A percentile compares a stretch with the other conserved stretches of the same genome.
Evolutionary conservation across 1,284 basidiomycete genomes (phyloP).

Genomic region (Marasmius tenuissimus): DNA sequence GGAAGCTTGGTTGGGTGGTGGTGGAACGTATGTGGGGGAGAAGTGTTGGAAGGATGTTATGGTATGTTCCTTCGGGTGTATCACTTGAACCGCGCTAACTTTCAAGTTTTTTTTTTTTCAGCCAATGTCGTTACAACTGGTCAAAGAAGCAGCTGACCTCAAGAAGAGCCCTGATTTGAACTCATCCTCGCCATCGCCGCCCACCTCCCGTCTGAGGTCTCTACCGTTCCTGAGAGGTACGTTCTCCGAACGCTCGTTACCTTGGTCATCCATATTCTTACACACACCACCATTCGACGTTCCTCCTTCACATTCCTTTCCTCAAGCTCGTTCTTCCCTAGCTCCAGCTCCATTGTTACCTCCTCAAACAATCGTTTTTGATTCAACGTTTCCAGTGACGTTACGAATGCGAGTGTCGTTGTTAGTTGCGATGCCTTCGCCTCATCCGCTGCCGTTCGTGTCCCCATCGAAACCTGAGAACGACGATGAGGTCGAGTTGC

Average conservation of each 20-base stretch:
- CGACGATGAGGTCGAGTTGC: slow-evolving; percentile 9
- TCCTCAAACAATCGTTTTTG: neutral
- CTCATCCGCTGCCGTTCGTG: neutral
- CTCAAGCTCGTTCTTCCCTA: neutral
- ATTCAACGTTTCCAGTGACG: neutral
- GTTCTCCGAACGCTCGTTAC: too few relatives aligned
- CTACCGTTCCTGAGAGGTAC: too few relatives aligned
- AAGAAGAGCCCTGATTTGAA: neutral
- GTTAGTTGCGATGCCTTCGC: slow-evolving; percentile 9
- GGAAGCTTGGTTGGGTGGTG: slow-evolving; percentile 7
- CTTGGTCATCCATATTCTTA: too few relatives aligned
- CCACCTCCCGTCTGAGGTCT: neutral
- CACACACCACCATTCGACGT: too few relatives aligned
- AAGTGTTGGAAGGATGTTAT: neutral
- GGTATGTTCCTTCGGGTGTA: neutral
- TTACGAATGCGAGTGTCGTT: slow-evolving; percentile 2
- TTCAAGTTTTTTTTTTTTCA: neutral
- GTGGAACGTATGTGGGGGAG: neutral
- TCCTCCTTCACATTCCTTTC: too few relatives aligned
- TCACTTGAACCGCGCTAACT: neutral
- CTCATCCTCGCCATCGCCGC: neutral
- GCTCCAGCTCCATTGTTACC: neutral
- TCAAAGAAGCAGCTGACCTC: neutral
- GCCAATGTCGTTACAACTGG: neutral
- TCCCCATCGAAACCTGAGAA: neutral